Base-by-base conservation (phyloP, 768 basidiomycete genomes). In the Pleurotus djamor region DNA sequence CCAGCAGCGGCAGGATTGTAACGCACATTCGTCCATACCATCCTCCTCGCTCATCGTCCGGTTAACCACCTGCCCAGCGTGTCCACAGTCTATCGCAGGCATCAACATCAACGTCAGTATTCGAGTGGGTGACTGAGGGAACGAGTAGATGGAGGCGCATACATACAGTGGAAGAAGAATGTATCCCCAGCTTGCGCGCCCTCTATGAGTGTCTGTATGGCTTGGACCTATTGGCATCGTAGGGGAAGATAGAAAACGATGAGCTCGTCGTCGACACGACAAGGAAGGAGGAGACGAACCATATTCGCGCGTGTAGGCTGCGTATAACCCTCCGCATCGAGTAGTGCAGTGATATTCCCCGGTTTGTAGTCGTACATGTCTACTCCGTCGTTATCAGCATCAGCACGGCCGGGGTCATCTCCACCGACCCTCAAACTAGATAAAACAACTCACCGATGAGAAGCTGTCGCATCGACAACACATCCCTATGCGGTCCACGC, bases 1-100 rank as follows among this genome's bases (percentile, higher is more conserved):
- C n/a, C n/a, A n/a, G n/a, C n/a, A n/a, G n/a, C n/a, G n/a, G n/a
- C n/a, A n/a, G n/a, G n/a, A n/a, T n/a, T n/a, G n/a, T n/a, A n/a
- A n/a, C 74, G 17, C 38, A 83, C 84, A 79, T 70, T 86, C 84
- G 50, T 85, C 83, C 58, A 74, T 67, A 2, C 81, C 78, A 60
- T 86, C 84, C 17, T 77, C 72, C 61, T 85, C 83, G 1, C 70
- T 77, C 7, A 72, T 69, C 60, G 83, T 71, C 14, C 67, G 59
- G 28, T 78, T 81, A 1, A 72, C 61, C 5, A 77, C 68, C 61
- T 86, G 84, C 10, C 64, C 62, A 0, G 77, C 78, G 62, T 86
- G 84, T 0, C 84, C 84, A 0, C 83, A 78, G 63, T 81, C 77
- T 79, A 37, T n/a, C 28, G 59, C 5, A 17, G 14, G n/a, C n/a